Evolutionary conservation across 148 eudicot genomes (phyloP).

Genomic region (Mesembryanthemum crystallinum): DNA sequence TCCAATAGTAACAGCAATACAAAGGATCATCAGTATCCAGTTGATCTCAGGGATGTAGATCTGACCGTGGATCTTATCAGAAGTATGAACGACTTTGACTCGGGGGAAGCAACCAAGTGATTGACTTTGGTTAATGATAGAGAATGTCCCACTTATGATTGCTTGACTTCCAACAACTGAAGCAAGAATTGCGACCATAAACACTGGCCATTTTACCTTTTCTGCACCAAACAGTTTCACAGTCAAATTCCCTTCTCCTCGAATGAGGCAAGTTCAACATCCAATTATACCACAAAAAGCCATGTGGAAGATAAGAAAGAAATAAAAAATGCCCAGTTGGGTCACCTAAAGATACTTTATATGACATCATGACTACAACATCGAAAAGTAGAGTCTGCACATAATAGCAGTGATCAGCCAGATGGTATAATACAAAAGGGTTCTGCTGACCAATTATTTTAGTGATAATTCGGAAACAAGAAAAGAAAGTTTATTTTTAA

Average conservation of each 20-base stretch:
- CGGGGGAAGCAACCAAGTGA: conserved; percentile 92
- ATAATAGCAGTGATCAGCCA: no score
- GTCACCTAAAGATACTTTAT: background rate
- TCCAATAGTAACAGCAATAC: conserved; percentile 84
- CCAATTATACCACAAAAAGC: background rate
- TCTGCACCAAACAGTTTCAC: conserved; percentile 39
- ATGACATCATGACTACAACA: no score
- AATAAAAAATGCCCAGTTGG: background rate
- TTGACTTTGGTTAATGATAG: conserved; percentile 89
- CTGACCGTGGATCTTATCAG: conserved; percentile 89
- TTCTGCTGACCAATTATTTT: no score
- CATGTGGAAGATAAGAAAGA: background rate
- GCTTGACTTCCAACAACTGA: conserved; percentile 95
- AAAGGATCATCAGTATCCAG: conserved; percentile 83
- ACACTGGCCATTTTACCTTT: conserved; percentile 70
- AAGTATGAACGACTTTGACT: conserved; percentile 85
- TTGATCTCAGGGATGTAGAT: conserved; percentile 92
- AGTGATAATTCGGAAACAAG: no score
- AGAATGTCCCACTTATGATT: conserved; percentile 88
- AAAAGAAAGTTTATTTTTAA: no score
- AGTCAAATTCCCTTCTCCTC: conserved; percentile 5
- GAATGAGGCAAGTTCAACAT: background rate
- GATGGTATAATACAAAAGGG: no score
- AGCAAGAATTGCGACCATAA: conserved; percentile 72
- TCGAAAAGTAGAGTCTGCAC: no score